These are phyloP conservation scores for Cryptococcus sp. DNA, from an alignment of 1,284 basidiomycete genomes.

Conservation along the genomic window DNA sequence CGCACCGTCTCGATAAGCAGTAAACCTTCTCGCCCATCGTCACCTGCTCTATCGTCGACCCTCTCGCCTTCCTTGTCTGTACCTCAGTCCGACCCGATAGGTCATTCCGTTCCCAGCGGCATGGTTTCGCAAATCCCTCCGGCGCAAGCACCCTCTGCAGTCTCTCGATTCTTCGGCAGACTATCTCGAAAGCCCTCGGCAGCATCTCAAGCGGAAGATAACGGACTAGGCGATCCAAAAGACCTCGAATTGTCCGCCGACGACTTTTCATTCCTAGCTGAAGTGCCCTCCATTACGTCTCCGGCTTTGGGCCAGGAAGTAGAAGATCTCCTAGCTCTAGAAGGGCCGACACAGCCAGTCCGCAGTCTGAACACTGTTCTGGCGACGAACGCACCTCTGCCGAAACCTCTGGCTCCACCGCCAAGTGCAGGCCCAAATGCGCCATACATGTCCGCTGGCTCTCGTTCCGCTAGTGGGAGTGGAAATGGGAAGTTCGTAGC, in stretches of 20 bases:
- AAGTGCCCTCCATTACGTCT: conserved; percentile 46
- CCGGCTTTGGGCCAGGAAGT: conserved; percentile 26
- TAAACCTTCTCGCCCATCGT: conserved; percentile 11
- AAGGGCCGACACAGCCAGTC: conserved; percentile 28
- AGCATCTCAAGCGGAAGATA: conserved; percentile 3
- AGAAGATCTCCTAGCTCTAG: conserved; percentile 43
- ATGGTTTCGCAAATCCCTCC: conserved; percentile 3
- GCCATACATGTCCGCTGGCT: not conserved
- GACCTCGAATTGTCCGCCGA: conserved; percentile 48
- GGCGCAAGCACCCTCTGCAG: conserved; percentile 38
- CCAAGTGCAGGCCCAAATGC: conserved; percentile 7
- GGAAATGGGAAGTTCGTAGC: conserved; percentile 24
- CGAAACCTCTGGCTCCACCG: conserved; percentile 41
- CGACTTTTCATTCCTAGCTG: conserved; percentile 51
- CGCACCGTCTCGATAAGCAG: conserved; percentile 11
- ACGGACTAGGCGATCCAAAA: conserved; percentile 25
- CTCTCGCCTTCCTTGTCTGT: not conserved
- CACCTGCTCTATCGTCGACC: conserved; percentile 10
- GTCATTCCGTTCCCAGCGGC: not conserved
- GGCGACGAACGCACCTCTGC: conserved; percentile 26
- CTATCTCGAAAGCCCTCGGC: conserved; percentile 28
- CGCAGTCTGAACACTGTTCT: conserved; percentile 39
- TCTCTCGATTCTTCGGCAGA: conserved; percentile 50
- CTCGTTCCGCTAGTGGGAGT: conserved; percentile 11
- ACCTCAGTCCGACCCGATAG: conserved; percentile 1